Base-by-base conservation (phyloP, 139 green algal species). In the Chlorella sp. region DNA sequence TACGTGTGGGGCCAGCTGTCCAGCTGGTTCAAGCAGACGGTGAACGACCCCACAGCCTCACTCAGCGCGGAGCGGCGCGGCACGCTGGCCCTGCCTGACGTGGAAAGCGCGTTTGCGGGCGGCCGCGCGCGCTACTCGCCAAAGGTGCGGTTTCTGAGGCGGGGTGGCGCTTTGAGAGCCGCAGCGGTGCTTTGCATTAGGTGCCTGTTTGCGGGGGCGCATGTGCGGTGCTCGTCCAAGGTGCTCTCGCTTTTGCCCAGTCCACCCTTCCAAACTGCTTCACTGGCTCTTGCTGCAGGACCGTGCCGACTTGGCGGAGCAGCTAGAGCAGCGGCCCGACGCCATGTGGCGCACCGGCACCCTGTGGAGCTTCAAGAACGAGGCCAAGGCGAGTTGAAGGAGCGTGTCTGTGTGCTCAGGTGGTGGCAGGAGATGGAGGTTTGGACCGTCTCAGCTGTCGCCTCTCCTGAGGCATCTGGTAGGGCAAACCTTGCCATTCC, bases 1-100 rank as follows among this genome's bases (percentile, higher is more conserved):
- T 98, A 96, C 86, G 80, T 95, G 56, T 98, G 95, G 95, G 94
- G 91, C 5, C 95, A 98, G 89, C 88, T 98, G 69, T 94, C 77
- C 43, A 86, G 86, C 65, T 98, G 95, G 95, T 98, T 91, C 90
- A 98, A 98, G 90, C 92, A 98, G 89, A 98, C 95, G 2, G 92
- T 98, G 73, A 96, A 95, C 87, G 94, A 98, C 78, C 95, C 95
- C 56, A 94, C 90, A 1, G 94, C 94, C 30, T 94, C 89, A 8
- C 85, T 98, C 48, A 94, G 87, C 16, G 94, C 95, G 3, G 95
- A 98, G 51, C 86, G 95, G 34, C 87, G 95, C 7, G 95, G 95
- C 54, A 94, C 94, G 3, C 40, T 98, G 36, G 95, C 90, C n/a
- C 87, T 98, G 80, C 95, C 95, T 11, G 95, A 98, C 85, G 73